Evolutionary conservation across 768 basidiomycete species (phyloP), one percentile per base, ranked within the genome.

Genomic region (Inosperma sp.): DNA sequence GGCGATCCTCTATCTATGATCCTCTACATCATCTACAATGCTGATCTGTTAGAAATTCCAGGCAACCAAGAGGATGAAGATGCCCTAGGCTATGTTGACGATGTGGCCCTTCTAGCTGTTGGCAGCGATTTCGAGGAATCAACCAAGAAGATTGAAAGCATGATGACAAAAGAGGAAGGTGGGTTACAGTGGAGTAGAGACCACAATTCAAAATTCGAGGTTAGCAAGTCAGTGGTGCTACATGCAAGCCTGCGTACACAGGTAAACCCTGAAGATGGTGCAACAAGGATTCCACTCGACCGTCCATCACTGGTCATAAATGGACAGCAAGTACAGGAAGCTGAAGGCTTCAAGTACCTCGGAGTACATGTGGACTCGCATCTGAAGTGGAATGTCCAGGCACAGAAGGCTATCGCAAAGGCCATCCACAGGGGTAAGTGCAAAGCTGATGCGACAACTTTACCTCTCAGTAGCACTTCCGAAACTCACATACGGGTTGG

Each of bases 1-100:
- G 60, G 60, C 1, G 54, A 57, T 52, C 58, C 56, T 6, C 29
- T 58, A 5, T 61, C 60, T 2, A 56, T 56, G 55, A 43, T 62
- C 1, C n/a, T 58, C 7, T 63, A 64, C 41, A 54, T 66, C 16
- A 52, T 63, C 22, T 66, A 64, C 47, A 63, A 63, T 35, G 52
- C 42, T 39, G 61, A 59, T 41, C 49, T 62, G 17, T 27, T 62
- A 0, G 53, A 62, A 17, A 36, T 59, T 16, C 39, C 46, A 36
- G 9, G 41, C 6, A 25, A 40, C 3, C 17, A 48, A 0, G 27
- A 39, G 7, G 5, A 51, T 29, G 57, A 60, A 36, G 40, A 51
- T 7, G 45, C 65, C 4, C 45, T 65, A 3, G 65, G 62, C 0
- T 72, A 68, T 25, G 63, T 71, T 0, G 65, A 73, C 14, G 60